Evolutionary conservation across 1,284 basidiomycete genomes (phyloP).

Genomic region (Tremellales sp.): DNA sequence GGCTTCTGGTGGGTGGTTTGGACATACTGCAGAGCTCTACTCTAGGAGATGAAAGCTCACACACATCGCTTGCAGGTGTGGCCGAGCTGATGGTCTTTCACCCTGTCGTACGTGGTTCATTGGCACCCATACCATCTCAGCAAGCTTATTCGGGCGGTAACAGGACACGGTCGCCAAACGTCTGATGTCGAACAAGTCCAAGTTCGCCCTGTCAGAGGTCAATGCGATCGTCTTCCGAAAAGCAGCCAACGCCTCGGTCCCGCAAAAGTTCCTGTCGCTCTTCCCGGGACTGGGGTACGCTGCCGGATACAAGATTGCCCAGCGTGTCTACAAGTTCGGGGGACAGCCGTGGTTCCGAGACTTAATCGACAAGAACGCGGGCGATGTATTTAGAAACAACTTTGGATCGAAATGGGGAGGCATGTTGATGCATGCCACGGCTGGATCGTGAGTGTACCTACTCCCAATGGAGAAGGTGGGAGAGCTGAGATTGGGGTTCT

Average conservation of each 20-base stretch:
- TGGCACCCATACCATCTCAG: not conserved
- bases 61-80: slow-evolving; percentile 59
- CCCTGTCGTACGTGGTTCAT: slow-evolving; percentile 55
- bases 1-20: slow-evolving; percentile 64
- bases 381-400: slow-evolving; percentile 67
- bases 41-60: slow-evolving; percentile 6
- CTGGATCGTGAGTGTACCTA: slow-evolving; percentile 67
- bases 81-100: slow-evolving; percentile 91
- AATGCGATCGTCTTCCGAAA: slow-evolving; percentile 84
- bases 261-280: slow-evolving; percentile 77
- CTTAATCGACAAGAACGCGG: slow-evolving; percentile 73
- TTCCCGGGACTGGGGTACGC: slow-evolving; percentile 99
- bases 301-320: slow-evolving; percentile 92
- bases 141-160: not conserved
- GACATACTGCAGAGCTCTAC: not conserved
- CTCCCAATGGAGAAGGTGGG: slow-evolving; percentile 5
- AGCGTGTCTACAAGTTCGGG: slow-evolving; percentile 96
- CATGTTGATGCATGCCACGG: slow-evolving; percentile 91
- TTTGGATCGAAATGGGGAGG: slow-evolving; percentile 97
- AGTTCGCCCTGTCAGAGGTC: slow-evolving; percentile 64
- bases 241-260: slow-evolving; percentile 65
- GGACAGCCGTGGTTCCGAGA: slow-evolving; percentile 98
- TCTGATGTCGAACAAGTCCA: slow-evolving; percentile 90
- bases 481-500: too few relatives aligned
- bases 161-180: slow-evolving; percentile 92